Evolutionary conservation across 2,329 filamentous ascomycete genomes (phyloP), one percentile per base, ranked within the genome.

Genomic region (Calonectria hongkongensis): DNA sequence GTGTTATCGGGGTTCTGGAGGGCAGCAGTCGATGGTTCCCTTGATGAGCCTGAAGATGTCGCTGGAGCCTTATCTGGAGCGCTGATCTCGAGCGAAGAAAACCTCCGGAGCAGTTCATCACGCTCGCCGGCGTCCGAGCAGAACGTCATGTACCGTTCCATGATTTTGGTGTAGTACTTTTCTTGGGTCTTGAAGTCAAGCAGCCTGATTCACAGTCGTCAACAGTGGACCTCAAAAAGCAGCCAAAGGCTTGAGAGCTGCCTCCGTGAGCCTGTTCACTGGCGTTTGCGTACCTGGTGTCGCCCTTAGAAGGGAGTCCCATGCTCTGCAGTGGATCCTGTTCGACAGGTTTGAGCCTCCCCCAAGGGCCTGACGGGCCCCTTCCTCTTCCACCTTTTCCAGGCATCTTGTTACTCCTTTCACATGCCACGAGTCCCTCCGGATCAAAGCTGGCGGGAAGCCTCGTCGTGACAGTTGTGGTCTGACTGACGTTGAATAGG

Each of bases 231-330:
- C 33, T 28, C 64, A 50, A 15, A 27, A 4, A 54, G 3, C 13
- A 27, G 2, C 18, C 28, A 9, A 25, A 48, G 18, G 9, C 13
- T n/a, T 33, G 33, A 16, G 33, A 13, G 16, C 4, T 13, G 33
- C n/a, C 39, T 4, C 21, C 6, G n/a, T 27, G 39, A 21, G 15
- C 6, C 6, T 33, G 21, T 21, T 25, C 7, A 10, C 9, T 9
- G 9, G n/a, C 15, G 54, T 48, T 13, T 30, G 71, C 81, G 47
- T 87, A 96, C 95, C 94, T 93, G 60, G 89, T 94, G 83, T 98
- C 96, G 66, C 96, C 96, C 82, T 98, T 98, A 2, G 95, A 98
- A 5, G 95, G 95, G 76, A 98, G 89, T 2, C 96, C 96, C 77
- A 97, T 94, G 73, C 88, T 90, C 78, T 97, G 94, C 33, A 98